Evolutionary conservation across 139 green algal genomes (phyloP), one percentile per base, ranked within the genome.

Genomic region (Chlamydomonas sphaeroides): DNA sequence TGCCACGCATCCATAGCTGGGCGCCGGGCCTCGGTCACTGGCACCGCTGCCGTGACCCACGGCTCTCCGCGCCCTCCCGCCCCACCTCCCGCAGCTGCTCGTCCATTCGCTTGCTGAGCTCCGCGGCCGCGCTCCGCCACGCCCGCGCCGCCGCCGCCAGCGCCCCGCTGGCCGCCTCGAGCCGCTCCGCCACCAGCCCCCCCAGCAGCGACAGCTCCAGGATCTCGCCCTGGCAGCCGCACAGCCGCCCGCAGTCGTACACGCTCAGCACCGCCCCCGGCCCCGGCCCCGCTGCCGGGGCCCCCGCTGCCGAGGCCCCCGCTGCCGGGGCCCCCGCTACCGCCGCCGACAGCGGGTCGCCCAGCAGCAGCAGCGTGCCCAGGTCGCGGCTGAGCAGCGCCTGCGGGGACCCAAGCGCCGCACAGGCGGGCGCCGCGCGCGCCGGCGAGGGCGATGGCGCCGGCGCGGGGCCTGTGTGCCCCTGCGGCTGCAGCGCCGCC

Each of bases 61-160:
- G n/a, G n/a, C n/a, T n/a, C n/a, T n/a, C n/a, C n/a, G n/a, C n/a
- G n/a, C n/a, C n/a, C n/a, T n/a, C n/a, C n/a, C n/a, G n/a, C n/a
- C n/a, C 7, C n/a, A 86, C 62, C 49, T 68, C 59, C 11, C 79
- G 42, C 42, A 65, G 62, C 62, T 87, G 68, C 80, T 90, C 76
- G 59, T 79, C 69, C 62, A 87, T 38, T 4, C 81, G 80, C 63
- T 87, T 85, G 38, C 62, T 28, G 51, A 87, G 49, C 51, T 90
- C 81, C 21, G 39, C 30, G 7, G 65, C 48, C 35, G 86, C 86
- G 3, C 35, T 32, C 28, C 23, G 23, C 86, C 86, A 90, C n/a
- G 84, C 77, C 32, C 71, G 78, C 51, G 62, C 76, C 33, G 85
- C 85, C 20, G 85, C 49, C 49, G 30, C 68, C 49, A 88, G 68